phyloP scores from a whole-genome alignment of 2,329 filamentous ascomycete species.

The Claviceps spartinae region DNA sequence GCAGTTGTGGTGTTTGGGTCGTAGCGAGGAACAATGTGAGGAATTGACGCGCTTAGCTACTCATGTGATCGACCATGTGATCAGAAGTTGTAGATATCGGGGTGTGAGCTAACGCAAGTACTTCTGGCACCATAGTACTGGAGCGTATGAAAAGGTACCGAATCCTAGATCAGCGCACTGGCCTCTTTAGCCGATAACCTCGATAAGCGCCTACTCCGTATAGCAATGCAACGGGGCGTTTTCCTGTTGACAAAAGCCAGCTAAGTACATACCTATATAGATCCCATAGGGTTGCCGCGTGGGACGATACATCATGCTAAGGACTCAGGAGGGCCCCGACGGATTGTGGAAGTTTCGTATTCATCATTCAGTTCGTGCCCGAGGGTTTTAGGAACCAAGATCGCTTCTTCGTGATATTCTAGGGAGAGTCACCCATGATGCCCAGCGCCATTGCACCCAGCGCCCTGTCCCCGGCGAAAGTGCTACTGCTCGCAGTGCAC shows the following conservation, averaged over 20 bases:
- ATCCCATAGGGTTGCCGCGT: background rate
- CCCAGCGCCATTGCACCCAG: constrained; percentile 21
- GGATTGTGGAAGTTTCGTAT: background rate
- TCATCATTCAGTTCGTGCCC: background rate
- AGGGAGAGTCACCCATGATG: background rate
- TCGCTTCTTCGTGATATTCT: background rate
- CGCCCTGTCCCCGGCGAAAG: constrained; percentile 50
- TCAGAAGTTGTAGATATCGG: background rate
- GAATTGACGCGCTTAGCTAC: background rate
- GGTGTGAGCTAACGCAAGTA: background rate
- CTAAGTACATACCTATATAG: background rate
- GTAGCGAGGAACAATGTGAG: background rate
- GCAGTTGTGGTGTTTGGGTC: background rate
- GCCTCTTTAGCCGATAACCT: background rate
- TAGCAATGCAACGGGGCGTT: background rate
- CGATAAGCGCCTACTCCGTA: background rate
- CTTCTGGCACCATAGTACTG: background rate
- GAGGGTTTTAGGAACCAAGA: background rate
- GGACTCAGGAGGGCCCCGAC: background rate
- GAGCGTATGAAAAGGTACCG: background rate
- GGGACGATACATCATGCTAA: background rate
- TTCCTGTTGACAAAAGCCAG: background rate
- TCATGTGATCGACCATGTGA: background rate
- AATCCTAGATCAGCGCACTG: background rate
- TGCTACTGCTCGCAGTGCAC: constrained; percentile 59